A percentile compares a stretch with the other conserved stretches of the same genome.
These are phyloP conservation scores for Exophiala bonariae DNA, from an alignment of 2,329 filamentous ascomycete genomes.

Conservation along the genomic window DNA sequence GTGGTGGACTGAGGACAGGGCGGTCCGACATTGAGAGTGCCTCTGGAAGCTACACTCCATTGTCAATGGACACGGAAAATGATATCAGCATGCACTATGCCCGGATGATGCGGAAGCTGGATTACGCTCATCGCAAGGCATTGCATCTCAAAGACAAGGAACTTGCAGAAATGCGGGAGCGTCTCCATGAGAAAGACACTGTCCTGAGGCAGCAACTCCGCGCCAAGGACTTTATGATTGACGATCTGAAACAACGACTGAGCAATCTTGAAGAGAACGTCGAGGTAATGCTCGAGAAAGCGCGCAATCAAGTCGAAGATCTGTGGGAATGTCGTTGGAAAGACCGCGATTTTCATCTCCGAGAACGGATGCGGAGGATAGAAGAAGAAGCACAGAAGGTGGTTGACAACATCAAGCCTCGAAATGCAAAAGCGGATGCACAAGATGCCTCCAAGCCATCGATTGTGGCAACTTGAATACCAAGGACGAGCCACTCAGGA, in stretches of 20 bases:
- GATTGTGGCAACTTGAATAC: not conserved
- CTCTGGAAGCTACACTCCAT: slow-evolving; percentile 23
- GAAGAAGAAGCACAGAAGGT: slow-evolving; percentile 22
- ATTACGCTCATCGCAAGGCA: slow-evolving; percentile 31
- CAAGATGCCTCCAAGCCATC: not conserved
- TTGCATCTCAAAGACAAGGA: slow-evolving; percentile 33
- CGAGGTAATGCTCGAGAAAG: slow-evolving; percentile 31
- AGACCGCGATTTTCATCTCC: slow-evolving; percentile 30
- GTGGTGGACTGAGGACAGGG: not conserved
- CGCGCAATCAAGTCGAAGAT: slow-evolving; percentile 35
- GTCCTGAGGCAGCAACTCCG: slow-evolving; percentile 34
- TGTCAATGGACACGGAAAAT: slow-evolving; percentile 33
- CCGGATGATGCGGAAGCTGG: slow-evolving; percentile 33
- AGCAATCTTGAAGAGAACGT: slow-evolving; percentile 27
- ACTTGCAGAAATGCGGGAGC: slow-evolving; percentile 29
- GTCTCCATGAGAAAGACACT: slow-evolving; percentile 33
- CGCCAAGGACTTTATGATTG: slow-evolving; percentile 31
- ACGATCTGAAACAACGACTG: slow-evolving; percentile 30
- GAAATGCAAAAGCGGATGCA: not conserved
- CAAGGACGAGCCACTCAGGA: no score
- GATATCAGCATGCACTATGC: slow-evolving; percentile 32
- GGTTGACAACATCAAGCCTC: slow-evolving; percentile 7
- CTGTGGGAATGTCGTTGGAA: slow-evolving; percentile 38
- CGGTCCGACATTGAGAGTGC: slow-evolving; percentile 13
- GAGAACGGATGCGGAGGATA: slow-evolving; percentile 23